A percentile compares a stretch with the other conserved stretches of the same genome.
These are phyloP conservation scores for Pterocarpus santalinus DNA, from an alignment of 306 rosid species.

Conservation along the genomic window DNA sequence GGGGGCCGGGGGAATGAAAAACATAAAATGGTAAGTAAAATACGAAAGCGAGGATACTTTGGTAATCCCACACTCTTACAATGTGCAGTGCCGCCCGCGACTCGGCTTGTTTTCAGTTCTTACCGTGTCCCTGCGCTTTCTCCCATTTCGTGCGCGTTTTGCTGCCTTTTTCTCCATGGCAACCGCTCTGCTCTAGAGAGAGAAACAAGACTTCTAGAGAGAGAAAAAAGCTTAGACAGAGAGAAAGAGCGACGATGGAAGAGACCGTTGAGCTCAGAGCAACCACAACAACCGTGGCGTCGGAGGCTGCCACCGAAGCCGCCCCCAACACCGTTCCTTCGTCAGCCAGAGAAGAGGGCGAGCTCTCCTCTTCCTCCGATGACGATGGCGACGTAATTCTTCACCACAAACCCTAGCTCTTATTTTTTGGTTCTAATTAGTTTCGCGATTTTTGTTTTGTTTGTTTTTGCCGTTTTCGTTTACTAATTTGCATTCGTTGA, in stretches of 20 bases:
- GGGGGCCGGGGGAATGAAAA: no score
- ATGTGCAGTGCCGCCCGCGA: slow-evolving; percentile 6
- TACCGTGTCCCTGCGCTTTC: neutral
- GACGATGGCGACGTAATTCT: slow-evolving; percentile 57
- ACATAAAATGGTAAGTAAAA: no score
- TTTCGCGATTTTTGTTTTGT: neutral
- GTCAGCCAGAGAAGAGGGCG: slow-evolving; percentile 87
- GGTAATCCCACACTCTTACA: neutral
- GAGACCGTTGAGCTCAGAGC: slow-evolving; percentile 46
- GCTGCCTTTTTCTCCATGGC: neutral
- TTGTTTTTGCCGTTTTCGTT: neutral
- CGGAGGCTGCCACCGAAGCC: slow-evolving; percentile 22
- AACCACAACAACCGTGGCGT: slow-evolving; percentile 41
- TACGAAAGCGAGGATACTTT: slow-evolving; percentile 1
- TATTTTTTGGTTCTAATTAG: neutral
- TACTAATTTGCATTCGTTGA: slow-evolving; percentile 1
- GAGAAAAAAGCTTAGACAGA: slow-evolving; percentile 1
- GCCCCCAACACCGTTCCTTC: slow-evolving; percentile 41
- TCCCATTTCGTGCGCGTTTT: slow-evolving; percentile 30
- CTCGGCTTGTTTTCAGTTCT: slow-evolving; percentile 35
- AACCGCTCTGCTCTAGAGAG: slow-evolving; percentile 8
- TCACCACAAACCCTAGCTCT: slow-evolving; percentile 47
- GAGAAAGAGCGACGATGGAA: slow-evolving; percentile 44
- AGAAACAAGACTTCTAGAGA: neutral
- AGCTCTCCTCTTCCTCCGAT: slow-evolving; percentile 64